A percentile compares a stretch with the other conserved stretches of the same genome.
Conservation (phyloP, 108 stramenopile genomes). For the Fragilaria crotonensis region DNA sequence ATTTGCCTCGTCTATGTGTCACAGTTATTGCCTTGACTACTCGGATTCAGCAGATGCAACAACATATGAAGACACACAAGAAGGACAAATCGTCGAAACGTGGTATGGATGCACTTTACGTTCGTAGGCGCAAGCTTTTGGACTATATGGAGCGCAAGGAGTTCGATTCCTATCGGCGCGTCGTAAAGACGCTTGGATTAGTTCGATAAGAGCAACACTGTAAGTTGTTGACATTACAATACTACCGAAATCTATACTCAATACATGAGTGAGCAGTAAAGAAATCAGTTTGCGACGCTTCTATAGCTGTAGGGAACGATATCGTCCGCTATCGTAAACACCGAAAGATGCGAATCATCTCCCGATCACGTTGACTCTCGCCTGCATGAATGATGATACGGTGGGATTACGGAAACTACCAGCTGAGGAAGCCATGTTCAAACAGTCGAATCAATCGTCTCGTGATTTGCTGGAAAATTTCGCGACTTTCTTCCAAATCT, state of each 20-base stretch:
- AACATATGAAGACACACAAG: conserved; percentile 68
- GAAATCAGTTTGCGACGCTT: no score
- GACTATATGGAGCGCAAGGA: conserved; percentile 90
- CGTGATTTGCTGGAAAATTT: conserved; percentile 60
- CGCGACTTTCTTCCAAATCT: conserved; percentile 31
- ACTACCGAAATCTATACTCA: no score
- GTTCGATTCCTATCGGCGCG: conserved; percentile 72
- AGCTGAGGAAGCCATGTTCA: conserved; percentile 74
- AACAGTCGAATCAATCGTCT: conserved; percentile 64
- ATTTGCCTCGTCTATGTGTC: conserved; percentile 9
- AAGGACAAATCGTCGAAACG: conserved; percentile 82
- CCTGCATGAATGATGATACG: no score
- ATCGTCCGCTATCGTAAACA: no score
- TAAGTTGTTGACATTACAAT: no score
- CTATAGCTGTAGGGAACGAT: no score
- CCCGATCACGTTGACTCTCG: no score
- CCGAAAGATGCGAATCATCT: no score
- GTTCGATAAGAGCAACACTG: conserved; percentile 29
- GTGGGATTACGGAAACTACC: conserved; percentile 31
- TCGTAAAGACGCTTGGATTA: conserved; percentile 82
- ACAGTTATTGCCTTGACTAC: conserved; percentile 73
- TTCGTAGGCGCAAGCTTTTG: conserved; percentile 80
- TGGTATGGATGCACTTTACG: conserved; percentile 73
- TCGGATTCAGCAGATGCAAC: conserved; percentile 85
- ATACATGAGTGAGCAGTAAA: no score